These are phyloP conservation scores for Mallotus nudiflorus DNA, from an alignment of 345 rosid genomes.

Conservation along the genomic window DNA sequence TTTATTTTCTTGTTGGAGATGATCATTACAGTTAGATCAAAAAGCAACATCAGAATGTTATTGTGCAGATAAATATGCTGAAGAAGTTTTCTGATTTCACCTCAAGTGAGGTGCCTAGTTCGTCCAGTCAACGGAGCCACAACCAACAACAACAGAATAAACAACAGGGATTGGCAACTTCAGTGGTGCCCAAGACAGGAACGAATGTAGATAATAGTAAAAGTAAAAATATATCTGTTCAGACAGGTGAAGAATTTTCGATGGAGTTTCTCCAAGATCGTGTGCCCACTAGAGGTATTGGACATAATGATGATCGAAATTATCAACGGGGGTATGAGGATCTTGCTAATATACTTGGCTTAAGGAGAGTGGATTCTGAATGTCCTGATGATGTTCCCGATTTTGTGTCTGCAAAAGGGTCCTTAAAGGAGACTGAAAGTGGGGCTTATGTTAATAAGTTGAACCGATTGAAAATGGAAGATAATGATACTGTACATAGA, in stretches of 20 bases:
- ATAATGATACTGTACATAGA: constrained; percentile 29
- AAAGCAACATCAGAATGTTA: constrained; percentile 13
- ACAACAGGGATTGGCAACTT: constrained; percentile 29
- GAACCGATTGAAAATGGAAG: constrained; percentile 34
- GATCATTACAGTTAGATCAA: constrained; percentile 17
- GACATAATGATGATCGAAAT: constrained; percentile 36
- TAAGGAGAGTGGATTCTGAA: constrained; percentile 54
- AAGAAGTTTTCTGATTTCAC: constrained; percentile 21
- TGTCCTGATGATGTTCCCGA: constrained; percentile 49
- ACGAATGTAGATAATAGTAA: constrained; percentile 36
- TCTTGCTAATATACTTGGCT: constrained; percentile 50
- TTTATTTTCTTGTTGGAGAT: constrained; percentile 11
- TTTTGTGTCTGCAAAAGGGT: constrained; percentile 41
- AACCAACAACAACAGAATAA: too few relatives aligned
- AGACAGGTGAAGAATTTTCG: constrained; percentile 66
- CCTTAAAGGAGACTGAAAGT: constrained; percentile 38
- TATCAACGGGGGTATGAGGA: constrained; percentile 39
- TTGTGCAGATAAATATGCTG: constrained; percentile 18
- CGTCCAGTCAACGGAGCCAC: constrained; percentile 29
- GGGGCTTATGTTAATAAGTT: constrained; percentile 39
- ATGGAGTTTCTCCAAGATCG: constrained; percentile 61
- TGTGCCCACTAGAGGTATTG: constrained; percentile 29
- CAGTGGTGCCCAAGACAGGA: constrained; percentile 26
- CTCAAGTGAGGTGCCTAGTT: constrained; percentile 32
- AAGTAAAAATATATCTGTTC: constrained; percentile 49